Evolutionary conservation across 169 alveolate species (phyloP), one percentile per base, ranked within the genome.

Genomic region (Cryptosporidium viatorum): DNA sequence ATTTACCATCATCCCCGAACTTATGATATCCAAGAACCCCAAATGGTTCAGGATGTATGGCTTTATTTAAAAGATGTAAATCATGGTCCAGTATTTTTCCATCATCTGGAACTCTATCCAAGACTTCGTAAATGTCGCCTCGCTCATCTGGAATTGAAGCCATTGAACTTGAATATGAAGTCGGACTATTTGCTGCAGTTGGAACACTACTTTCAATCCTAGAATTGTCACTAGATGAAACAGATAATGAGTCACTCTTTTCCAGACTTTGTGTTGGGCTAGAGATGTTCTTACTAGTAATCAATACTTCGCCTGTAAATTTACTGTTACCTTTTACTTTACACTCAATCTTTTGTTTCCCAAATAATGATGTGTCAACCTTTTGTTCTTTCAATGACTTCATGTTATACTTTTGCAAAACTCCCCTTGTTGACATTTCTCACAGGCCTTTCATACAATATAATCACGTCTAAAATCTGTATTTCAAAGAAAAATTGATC

Each of bases 171-270:
- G 89, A 80, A 29, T 60, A 80, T 39, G 89, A 80, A 16, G 75
- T 80, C 21, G 89, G 89, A 59, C 89, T 80, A 59, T 80, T 80
- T 33, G 89, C 89, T 62, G 89, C 75, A 16, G 89, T 80, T 18
- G 89, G 89, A 80, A 80, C 68, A 45, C 67, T 31, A 43, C 89
- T 80, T 26, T 35, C 62, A 39, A 37, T 31, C 12, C 35, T n/a
- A 6, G 86, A 52, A 10, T 52, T 37, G 8, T 52, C 86, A 8
- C 59, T 23, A 7, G 68, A 52, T 37, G 70, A 37, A 50, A 23
- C 71, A 1, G 70, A 29, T 43, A 51, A 10, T 29, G 51, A 45
- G 26, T 52, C 52, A 50, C 70, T 59, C 45, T 52, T 52, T 14
- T 73, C 86, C 33, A 58, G 37, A 50, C 68, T 73, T 10, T 52